A percentile compares a stretch with the other conserved stretches of the same genome.
phyloP scores from a whole-genome alignment of 768 basidiomycete genomes.

The Tulasnella sp. region DNA sequence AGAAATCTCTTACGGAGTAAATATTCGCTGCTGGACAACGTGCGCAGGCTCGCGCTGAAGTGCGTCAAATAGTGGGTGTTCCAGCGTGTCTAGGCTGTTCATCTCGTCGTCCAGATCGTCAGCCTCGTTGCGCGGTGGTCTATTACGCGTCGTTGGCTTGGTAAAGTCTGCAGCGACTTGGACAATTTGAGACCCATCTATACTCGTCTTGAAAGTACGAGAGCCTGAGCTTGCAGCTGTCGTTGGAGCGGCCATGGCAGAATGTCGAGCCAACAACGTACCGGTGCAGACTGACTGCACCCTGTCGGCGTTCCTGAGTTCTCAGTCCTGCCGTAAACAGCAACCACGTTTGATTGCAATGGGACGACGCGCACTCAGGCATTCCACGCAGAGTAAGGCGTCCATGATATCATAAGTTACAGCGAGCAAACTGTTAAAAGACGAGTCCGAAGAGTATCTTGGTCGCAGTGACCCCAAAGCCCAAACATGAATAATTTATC shows the following conservation, averaged over 20 bases:
- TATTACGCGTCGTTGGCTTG: background rate
- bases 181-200: background rate
- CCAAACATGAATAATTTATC: background rate
- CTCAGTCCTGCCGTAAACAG: background rate
- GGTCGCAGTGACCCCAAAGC: background rate
- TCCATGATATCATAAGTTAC: slow-evolving; percentile 5
- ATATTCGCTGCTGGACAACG: slow-evolving; percentile 1
- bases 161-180: slow-evolving; percentile 20
- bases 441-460: background rate
- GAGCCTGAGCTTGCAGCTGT: background rate
- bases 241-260: background rate
- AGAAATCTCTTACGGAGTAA: slow-evolving; percentile 9
- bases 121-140: background rate
- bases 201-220: background rate
- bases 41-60: background rate
- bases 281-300: background rate
- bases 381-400: background rate
- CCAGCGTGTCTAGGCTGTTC: background rate
- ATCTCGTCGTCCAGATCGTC: slow-evolving; percentile 20
- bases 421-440: background rate
- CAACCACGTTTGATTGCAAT: no score
- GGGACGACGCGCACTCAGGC: no score
- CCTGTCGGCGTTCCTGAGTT: background rate
- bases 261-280: background rate
- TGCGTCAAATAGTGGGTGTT: slow-evolving; percentile 21